Evolutionary conservation across 208 protist genomes (phyloP).

Genomic region (Polymyxa betae): DNA sequence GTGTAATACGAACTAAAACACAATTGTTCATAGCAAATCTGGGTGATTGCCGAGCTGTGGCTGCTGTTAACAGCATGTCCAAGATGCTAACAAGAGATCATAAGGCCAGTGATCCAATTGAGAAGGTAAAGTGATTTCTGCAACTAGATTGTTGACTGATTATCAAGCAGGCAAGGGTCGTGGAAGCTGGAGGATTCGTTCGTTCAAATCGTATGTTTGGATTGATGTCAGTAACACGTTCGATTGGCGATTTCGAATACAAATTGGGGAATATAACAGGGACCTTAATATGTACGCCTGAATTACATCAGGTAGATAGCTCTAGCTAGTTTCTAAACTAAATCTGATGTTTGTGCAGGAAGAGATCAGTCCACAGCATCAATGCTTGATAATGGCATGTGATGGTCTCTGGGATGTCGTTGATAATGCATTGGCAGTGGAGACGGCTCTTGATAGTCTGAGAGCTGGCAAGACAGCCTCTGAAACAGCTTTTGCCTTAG

Average conservation of each 20-base stretch:
- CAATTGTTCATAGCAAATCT: conserved; percentile 36
- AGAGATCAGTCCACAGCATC: conserved; percentile 23
- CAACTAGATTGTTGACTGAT: neutral
- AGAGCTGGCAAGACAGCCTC: neutral
- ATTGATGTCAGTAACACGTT: conserved; percentile 48
- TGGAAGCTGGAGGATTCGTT: conserved; percentile 37
- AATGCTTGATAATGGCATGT: conserved; percentile 39
- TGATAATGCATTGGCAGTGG: conserved; percentile 27
- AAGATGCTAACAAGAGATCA: conserved; percentile 51
- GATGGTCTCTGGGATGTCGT: conserved; percentile 38
- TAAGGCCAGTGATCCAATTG: conserved; percentile 15
- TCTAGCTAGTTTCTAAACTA: neutral
- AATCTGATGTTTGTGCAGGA: neutral
- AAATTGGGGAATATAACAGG: conserved; percentile 18
- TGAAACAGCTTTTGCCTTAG: neutral
- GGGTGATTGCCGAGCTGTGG: conserved; percentile 14
- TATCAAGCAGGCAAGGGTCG: neutral
- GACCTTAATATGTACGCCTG: conserved; percentile 19
- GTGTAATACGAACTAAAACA: neutral
- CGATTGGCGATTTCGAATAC: conserved; percentile 53
- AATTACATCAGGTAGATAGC: neutral
- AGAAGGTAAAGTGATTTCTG: neutral
- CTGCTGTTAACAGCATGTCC: conserved; percentile 11
- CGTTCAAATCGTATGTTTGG: conserved; percentile 39
- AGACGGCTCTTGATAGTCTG: conserved; percentile 17